Conservation (phyloP, 805 yeast species). For the Lachancea kluyveri region DNA sequence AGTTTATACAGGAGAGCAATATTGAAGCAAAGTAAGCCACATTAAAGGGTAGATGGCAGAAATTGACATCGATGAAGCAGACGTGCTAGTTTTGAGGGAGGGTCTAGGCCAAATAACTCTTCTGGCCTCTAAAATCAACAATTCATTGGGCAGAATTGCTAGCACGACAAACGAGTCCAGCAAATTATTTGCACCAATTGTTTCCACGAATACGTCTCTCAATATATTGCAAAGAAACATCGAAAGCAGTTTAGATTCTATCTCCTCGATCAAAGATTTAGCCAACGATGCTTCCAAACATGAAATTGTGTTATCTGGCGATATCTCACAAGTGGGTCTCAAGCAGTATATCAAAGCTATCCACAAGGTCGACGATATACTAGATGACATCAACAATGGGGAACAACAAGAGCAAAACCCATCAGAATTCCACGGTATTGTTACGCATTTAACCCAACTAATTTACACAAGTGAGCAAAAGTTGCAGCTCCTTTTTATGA, state of each 20-base stretch:
- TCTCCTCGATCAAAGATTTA: conserved; percentile 44
- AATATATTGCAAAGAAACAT: conserved; percentile 51
- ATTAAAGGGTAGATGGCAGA: conserved; percentile 10
- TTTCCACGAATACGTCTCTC: conserved; percentile 52
- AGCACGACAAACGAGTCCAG: conserved; percentile 26
- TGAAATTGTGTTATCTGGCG: conserved; percentile 31
- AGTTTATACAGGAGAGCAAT: too few species aligned
- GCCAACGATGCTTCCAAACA: conserved; percentile 39
- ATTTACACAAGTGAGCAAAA: conserved; percentile 53
- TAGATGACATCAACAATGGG: conserved; percentile 37
- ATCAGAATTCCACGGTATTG: conserved; percentile 58
- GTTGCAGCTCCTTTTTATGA: conserved; percentile 43
- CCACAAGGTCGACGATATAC: conserved; percentile 40
- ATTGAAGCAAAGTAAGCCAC: too few species aligned
- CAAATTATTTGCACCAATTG: conserved; percentile 61
- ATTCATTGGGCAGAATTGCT: conserved; percentile 46
- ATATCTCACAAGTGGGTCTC: conserved; percentile 28
- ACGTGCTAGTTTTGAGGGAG: conserved; percentile 74
- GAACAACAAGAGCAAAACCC: conserved; percentile 15
- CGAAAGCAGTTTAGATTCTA: conserved; percentile 44
- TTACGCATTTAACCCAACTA: conserved; percentile 50
- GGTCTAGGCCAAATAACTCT: conserved; percentile 54
- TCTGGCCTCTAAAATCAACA: conserved; percentile 48
- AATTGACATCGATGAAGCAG: conserved; percentile 72
- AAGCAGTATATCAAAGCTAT: conserved; percentile 36